Evolutionary conservation across 306 rosid genomes (phyloP), one percentile per base, ranked within the genome.

Genomic region (Dicorynia guianensis): DNA sequence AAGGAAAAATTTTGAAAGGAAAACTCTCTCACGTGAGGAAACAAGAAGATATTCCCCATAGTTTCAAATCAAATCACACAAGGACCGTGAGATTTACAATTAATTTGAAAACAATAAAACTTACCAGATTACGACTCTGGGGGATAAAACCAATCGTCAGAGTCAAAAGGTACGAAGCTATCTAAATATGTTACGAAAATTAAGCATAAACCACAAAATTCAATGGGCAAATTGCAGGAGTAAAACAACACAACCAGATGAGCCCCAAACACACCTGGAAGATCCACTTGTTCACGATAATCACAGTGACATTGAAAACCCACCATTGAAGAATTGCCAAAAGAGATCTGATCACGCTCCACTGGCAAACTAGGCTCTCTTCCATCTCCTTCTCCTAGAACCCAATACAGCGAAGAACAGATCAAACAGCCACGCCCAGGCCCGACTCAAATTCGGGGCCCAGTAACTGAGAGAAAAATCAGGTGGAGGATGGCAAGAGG

Each of bases 201-300:
- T 6, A 50, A 17, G 35, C 25, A n/a, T 33, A 4, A 25, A 10
- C 49, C 7, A 46, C 35, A 17, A 66, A 30, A 66, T 44, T 46
- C 18, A 6, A 66, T 13, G 2, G 33, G 11, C 3, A 30, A 15
- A 17, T 11, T 7, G 56, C 13, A 46, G 35, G 39, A 20, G 3
- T 11, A 47, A 6, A 11, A 53, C 30, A 14, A 25, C 14, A 25
- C 11, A 67, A 47, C 8, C 58, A 47, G 72, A 14, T 44, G 17
- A 17, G 19, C 34, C 19, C 14, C 15, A 13, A 6, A 65, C 11
- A 64, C 63, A 94, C 98, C 98, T 91, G 98, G 70, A 94, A 94
- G 97, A 94, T 94, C 98, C 98, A 94, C 82, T 94, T 94, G 93
- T 94, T 94, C 78, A 94, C 88, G 80, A 94, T 91, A 71, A 94